These are phyloP conservation scores for Mycena filopes DNA, from an alignment of 768 basidiomycete genomes.

Conservation along the genomic window DNA sequence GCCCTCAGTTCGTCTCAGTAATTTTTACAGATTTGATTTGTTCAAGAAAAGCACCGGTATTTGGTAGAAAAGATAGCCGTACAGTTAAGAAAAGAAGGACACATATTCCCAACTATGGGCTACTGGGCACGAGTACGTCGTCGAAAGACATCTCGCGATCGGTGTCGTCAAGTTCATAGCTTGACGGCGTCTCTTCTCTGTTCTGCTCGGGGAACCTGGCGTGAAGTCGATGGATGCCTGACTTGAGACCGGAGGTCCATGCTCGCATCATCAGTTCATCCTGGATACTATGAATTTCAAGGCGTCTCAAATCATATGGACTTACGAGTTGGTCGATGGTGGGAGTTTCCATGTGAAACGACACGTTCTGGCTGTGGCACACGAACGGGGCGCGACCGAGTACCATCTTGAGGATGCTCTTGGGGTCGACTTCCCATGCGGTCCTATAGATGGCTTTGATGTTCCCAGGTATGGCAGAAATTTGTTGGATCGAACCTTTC, in stretches of 20 bases:
- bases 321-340: not conserved
- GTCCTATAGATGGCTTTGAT: not conserved
- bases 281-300: not conserved
- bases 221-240: not conserved
- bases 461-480: not conserved
- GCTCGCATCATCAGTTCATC: not conserved
- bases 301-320: too few species aligned
- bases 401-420: not conserved
- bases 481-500: not conserved
- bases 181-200: not conserved
- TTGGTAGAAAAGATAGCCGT: too few species aligned
- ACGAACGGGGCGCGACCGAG: not conserved
- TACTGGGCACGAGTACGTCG: too few species aligned
- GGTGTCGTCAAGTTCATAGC: not conserved
- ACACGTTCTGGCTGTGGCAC: not conserved
- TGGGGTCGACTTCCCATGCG: conserved; percentile 5
- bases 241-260: not conserved
- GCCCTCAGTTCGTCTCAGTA: too few species aligned
- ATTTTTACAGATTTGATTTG: too few species aligned
- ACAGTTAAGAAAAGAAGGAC: too few species aligned
- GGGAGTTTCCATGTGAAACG: not conserved
- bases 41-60: too few species aligned
- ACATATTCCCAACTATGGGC: too few species aligned
- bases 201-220: not conserved
- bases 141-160: conserved; percentile 3